Evolutionary conservation across 2,329 filamentous ascomycete species (phyloP), one percentile per base, ranked within the genome.

Genomic region (Onygenales sp.): DNA sequence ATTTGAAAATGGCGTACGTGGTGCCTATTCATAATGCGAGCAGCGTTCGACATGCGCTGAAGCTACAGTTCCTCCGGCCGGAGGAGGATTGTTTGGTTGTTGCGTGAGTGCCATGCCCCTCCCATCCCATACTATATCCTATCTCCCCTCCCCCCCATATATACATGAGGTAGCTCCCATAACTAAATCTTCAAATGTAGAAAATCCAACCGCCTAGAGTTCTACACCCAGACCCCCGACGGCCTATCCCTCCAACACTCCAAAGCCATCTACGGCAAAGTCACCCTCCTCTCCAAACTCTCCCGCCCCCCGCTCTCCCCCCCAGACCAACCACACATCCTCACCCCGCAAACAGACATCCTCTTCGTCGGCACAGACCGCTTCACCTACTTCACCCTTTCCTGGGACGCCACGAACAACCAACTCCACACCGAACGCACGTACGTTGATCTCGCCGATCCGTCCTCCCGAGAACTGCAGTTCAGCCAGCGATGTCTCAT

Each of bases 341-440:
- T 63, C 6, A 90, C 90, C 5, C 84, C 85, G 32, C 72, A 78
- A 5, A 89, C 84, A 46, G 90, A 97, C 61, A 82, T 96, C 57
- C 81, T 98, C 56, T 95, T 98, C 66, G 80, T 98, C 54, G 92
- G 90, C 49, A 98, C 93, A 46, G 87, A 95, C 66, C 83, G 87
- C 53, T 87, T 88, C 61, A 85, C 90, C 63, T 97, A 95, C 72
- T 95, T 97, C 69, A 95, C 89, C 1, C 70, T 95, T 17, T 83
- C 79, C 13, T 98, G 93, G 91, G 84, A 96, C 61, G 64, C 78
- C 0, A 69, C 79, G 1, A 71, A 64, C 27, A 76, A 74, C 17
- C 70, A 77, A 52, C 68, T 84, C 11, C 71, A 71, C 39, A 85
- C 82, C 2, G 66, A 82, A 59, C 77, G 81, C 68, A 77, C 74